Conservation (phyloP, 768 basidiomycete genomes). For the Phylloporus arenicola region DNA sequence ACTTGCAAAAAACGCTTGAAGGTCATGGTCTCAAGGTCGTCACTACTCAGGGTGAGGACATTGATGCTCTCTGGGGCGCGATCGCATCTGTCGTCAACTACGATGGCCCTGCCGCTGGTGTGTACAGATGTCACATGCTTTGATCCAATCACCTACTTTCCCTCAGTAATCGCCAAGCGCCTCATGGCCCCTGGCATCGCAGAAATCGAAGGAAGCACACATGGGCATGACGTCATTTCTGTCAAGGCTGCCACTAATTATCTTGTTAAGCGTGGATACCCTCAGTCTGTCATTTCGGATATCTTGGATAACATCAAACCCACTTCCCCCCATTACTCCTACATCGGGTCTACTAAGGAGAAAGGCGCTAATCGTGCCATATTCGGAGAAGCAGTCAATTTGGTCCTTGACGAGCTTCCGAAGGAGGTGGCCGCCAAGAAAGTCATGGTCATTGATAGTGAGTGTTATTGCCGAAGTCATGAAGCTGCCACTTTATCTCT, state of each 20-base stretch:
- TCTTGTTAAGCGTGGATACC: slow-evolving; percentile 58
- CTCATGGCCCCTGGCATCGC: slow-evolving; percentile 63
- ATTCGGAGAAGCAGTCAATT: slow-evolving; percentile 81
- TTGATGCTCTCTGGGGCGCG: slow-evolving; percentile 71
- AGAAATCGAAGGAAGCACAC: slow-evolving; percentile 71
- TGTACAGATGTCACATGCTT: slow-evolving; percentile 11
- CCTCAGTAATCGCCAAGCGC: slow-evolving; percentile 62
- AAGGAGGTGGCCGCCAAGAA: slow-evolving; percentile 74
- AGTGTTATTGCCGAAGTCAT: slow-evolving; percentile 15
- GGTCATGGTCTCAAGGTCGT: slow-evolving; percentile 81
- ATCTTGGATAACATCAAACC: slow-evolving; percentile 67
- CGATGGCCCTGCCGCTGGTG: slow-evolving; percentile 74
- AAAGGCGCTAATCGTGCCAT: slow-evolving; percentile 74
- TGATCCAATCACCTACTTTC: neutral
- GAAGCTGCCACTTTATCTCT: neutral
- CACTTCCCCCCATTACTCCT: slow-evolving; percentile 48
- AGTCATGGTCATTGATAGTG: slow-evolving; percentile 86
- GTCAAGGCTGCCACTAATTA: slow-evolving; percentile 76
- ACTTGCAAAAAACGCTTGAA: slow-evolving; percentile 62
- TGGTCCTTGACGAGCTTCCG: slow-evolving; percentile 66
- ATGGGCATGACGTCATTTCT: slow-evolving; percentile 84
- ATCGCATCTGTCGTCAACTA: slow-evolving; percentile 50
- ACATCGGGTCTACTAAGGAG: slow-evolving; percentile 68
- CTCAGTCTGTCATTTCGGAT: slow-evolving; percentile 38
- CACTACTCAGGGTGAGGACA: slow-evolving; percentile 69